Base-by-base conservation (phyloP, 352 stramenopile genomes). In the Pythium phragmiticola region DNA sequence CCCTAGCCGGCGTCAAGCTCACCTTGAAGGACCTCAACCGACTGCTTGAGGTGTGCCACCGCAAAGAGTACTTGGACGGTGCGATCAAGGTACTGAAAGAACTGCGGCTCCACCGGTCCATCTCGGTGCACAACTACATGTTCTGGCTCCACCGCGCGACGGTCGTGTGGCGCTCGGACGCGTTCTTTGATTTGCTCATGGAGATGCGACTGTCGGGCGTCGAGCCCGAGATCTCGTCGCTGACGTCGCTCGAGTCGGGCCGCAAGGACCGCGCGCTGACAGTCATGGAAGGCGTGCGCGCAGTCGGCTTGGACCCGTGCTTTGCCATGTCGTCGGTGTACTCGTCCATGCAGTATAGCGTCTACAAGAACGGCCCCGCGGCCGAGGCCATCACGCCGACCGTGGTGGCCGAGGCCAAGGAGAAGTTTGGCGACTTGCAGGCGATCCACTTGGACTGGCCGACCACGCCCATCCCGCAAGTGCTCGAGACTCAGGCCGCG, bases 281-380 rank as follows among this genome's bases (percentile, higher is more conserved):
- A 0, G 86, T 94, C n/a, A 94, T 94, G 86, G 86, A 94, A 67
- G 86, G 86, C 26, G 86, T 94, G 33, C 83, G 86, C 19, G 86
- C 86, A 0, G 86, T 94, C 21, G 86, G 86, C 5, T 59, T 94
- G 34, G 86, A 94, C 57, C 84, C 86, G 54, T 94, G 86, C 67
- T 94, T 93, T 64, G 83, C 84, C 17, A 94, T 94, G 86, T 89
- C 83, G 37, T 87, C 82, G 14, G 84, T 94, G 11, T 94, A 84
- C 60, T 88, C 84, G 50, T 92, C 82, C 4, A 92, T 94, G 78
- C 81, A 92, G 53, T 77, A 69, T 30, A 79, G 72, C 8, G 78
- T 92, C 8, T 92, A 92, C 60, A 69, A 68, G 39, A 92, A 92
- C 50, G 81, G 81, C 30, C 83, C 79, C 12, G 77, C 65, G 21